Evolutionary conservation across 306 rosid species (phyloP).

Genomic region (Hylodesmum podocarpum): DNA sequence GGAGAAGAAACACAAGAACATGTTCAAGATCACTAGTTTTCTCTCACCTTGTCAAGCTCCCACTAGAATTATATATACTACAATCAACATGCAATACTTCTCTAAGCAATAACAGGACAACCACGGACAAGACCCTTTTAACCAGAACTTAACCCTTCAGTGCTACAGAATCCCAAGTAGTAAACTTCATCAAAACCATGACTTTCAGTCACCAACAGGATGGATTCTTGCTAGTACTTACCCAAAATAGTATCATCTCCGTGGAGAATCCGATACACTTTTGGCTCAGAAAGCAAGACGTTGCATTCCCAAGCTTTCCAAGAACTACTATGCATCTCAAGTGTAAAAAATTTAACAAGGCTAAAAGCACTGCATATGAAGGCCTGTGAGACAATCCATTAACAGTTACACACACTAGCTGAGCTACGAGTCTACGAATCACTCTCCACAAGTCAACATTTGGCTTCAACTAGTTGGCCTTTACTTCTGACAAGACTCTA

Average conservation of each 20-base stretch:
- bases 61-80: slow-evolving; percentile 11
- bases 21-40: slow-evolving; percentile 25
- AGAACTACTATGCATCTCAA: not conserved
- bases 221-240: slow-evolving; percentile 15
- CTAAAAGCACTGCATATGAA: slow-evolving; percentile 20
- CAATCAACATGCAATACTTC: slow-evolving; percentile 38
- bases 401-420: slow-evolving; percentile 16
- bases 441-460: slow-evolving; percentile 31
- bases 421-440: slow-evolving; percentile 49
- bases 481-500: slow-evolving; percentile 6
- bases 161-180: slow-evolving; percentile 17
- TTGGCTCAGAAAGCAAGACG: slow-evolving; percentile 50
- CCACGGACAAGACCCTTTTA: slow-evolving; percentile 48
- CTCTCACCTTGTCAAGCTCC: slow-evolving; percentile 41
- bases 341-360: slow-evolving; percentile 3
- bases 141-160: slow-evolving; percentile 29
- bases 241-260: slow-evolving; percentile 34
- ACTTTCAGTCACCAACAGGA: slow-evolving; percentile 26
- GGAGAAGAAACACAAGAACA: slow-evolving; percentile 22
- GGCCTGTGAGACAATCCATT: not conserved
- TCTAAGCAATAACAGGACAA: slow-evolving; percentile 14
- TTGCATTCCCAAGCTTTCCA: slow-evolving; percentile 22
- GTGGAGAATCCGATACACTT: slow-evolving; percentile 28
- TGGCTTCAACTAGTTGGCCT: slow-evolving; percentile 40
- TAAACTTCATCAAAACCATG: slow-evolving; percentile 17